These are phyloP conservation scores for Tetradesmus obliquus DNA, from an alignment of 139 green algal genomes.

Conservation along the genomic window DNA sequence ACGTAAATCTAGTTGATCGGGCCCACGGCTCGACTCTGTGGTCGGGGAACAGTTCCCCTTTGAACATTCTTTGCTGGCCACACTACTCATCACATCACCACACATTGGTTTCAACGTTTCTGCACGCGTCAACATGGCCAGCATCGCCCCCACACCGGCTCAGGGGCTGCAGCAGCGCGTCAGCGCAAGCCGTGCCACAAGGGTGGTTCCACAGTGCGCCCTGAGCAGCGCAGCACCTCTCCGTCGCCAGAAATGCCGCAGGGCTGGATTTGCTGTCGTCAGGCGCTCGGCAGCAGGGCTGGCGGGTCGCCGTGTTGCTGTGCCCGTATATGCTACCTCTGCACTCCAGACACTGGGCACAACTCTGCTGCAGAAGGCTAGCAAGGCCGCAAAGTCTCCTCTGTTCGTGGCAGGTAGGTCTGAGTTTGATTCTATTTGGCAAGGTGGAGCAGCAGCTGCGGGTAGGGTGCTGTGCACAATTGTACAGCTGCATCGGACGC, in stretches of 20 bases:
- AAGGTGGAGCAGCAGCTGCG: neutral
- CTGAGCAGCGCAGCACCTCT: neutral
- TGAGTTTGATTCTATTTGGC: neutral
- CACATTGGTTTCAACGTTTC: neutral
- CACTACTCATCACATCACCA: neutral
- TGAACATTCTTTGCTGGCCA: conserved; percentile 2
- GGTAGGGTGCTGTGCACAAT: neutral
- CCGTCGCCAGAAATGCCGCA: conserved; percentile 14
- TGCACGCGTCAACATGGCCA: neutral
- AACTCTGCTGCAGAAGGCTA: conserved; percentile 16
- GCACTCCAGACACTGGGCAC: conserved; percentile 27
- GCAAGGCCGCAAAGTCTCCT: conserved; percentile 1
- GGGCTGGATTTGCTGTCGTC: too few relatives aligned
- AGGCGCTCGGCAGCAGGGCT: neutral
- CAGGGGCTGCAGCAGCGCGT: neutral
- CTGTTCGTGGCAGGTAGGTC: conserved; percentile 18
- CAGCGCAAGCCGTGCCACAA: conserved; percentile 1
- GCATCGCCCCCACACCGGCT: conserved; percentile 2
- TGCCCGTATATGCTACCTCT: conserved; percentile 25
- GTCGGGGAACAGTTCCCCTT: neutral
- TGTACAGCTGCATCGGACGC: neutral
- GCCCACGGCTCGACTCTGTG: neutral
- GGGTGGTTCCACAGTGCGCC: neutral
- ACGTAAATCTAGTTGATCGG: neutral
- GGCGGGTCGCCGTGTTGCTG: conserved; percentile 12